These are phyloP conservation scores for Penicillium waksmanii DNA, from an alignment of 495 filamentous ascomycete genomes.

Conservation along the genomic window DNA sequence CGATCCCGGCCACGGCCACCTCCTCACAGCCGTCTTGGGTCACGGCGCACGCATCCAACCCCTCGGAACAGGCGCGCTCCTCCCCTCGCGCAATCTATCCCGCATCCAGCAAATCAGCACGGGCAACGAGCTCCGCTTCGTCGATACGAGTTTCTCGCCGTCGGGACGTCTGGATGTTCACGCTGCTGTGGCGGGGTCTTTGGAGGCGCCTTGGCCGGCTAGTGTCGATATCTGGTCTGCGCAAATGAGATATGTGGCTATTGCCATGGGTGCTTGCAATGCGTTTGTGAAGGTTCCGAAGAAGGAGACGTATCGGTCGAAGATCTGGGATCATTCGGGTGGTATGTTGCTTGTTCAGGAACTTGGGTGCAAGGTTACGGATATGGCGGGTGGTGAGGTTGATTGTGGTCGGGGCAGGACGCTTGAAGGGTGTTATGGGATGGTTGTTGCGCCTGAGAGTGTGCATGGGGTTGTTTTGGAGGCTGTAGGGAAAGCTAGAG, in stretches of 20 bases:
- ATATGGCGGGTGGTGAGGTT: slow-evolving; percentile 55
- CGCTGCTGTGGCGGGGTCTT: slow-evolving; percentile 48
- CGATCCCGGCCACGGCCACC: slow-evolving; percentile 56
- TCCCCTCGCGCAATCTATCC: slow-evolving; percentile 34
- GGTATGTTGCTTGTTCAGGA: slow-evolving; percentile 71
- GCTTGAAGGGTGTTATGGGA: slow-evolving; percentile 43
- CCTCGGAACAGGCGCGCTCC: slow-evolving; percentile 41
- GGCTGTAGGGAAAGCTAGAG: slow-evolving; percentile 34
- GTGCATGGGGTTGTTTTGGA: slow-evolving; percentile 43
- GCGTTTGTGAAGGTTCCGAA: slow-evolving; percentile 65
- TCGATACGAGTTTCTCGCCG: slow-evolving; percentile 46
- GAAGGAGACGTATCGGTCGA: slow-evolving; percentile 53
- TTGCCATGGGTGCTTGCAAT: slow-evolving; percentile 63
- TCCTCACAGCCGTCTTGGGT: slow-evolving; percentile 59
- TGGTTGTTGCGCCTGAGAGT: slow-evolving; percentile 48
- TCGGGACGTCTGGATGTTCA: slow-evolving; percentile 49
- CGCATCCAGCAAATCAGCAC: slow-evolving; percentile 33
- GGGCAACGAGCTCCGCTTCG: slow-evolving; percentile 46
- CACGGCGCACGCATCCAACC: slow-evolving; percentile 58
- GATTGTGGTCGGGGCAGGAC: slow-evolving; percentile 46
- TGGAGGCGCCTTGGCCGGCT: slow-evolving; percentile 53
- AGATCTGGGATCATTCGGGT: slow-evolving; percentile 74
- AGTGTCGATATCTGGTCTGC: slow-evolving; percentile 62
- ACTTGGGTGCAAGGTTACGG: slow-evolving; percentile 64
- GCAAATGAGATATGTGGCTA: slow-evolving; percentile 65